phyloP scores from a whole-genome alignment of 2,329 filamentous ascomycete genomes.

The Emergomyces pasteurianus region DNA sequence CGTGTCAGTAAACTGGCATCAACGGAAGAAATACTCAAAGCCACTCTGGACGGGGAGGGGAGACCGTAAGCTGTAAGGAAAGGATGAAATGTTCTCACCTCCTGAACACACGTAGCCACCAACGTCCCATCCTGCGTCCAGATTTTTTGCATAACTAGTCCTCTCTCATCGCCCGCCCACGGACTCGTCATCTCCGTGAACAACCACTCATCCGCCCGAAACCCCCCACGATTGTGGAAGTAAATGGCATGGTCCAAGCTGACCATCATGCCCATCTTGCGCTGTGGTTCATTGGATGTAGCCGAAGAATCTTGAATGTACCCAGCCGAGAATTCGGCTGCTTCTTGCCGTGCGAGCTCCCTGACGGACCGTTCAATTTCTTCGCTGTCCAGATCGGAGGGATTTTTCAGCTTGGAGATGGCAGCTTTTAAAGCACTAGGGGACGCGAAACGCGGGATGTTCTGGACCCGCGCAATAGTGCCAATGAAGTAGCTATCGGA shows the following conservation, averaged over 20 bases:
- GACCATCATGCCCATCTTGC: constrained; percentile 40
- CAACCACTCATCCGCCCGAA: constrained; percentile 41
- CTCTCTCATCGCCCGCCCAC: constrained; percentile 40
- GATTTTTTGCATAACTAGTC: constrained; percentile 37
- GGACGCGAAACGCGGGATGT: constrained; percentile 60
- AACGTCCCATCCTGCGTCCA: constrained; percentile 38
- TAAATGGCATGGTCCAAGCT: constrained; percentile 41
- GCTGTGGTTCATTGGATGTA: constrained; percentile 14
- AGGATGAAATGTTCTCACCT: constrained; percentile 31
- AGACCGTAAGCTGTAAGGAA: too few species aligned
- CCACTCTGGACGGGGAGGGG: too few species aligned
- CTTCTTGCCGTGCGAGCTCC: constrained; percentile 32
- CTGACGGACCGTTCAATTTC: constrained; percentile 28
- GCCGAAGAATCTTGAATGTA: constrained; percentile 7
- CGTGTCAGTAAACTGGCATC: neutral
- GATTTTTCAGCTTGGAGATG: constrained; percentile 30
- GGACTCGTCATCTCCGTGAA: constrained; percentile 39
- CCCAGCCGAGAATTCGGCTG: constrained; percentile 24
- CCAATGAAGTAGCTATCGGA: constrained; percentile 89
- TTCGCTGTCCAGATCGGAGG: constrained; percentile 32
- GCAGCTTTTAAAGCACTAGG: constrained; percentile 32
- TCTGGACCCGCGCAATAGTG: constrained; percentile 69
- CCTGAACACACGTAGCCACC: constrained; percentile 40
- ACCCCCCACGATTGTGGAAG: constrained; percentile 38
- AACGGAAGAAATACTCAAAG: neutral